Evolutionary conservation across 164 flowering plant genomes (phyloP).

Genomic region (Euptelea pleiosperma): DNA sequence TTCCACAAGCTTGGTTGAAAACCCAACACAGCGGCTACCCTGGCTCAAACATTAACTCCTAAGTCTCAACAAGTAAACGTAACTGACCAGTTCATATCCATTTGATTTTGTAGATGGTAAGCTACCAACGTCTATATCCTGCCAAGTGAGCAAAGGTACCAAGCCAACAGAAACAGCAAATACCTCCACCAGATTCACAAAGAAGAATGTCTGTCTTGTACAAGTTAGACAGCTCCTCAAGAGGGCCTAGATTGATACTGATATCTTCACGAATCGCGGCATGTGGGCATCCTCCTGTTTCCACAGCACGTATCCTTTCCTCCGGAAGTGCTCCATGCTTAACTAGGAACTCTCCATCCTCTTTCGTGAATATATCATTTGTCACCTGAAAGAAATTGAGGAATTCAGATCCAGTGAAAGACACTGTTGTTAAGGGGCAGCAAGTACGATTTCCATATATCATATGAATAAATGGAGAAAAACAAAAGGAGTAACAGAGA

Average conservation of each 20-base stretch:
- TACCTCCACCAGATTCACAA: constrained; percentile 99
- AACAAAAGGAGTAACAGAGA: too few species aligned
- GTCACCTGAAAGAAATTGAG: constrained; percentile 57
- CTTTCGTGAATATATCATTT: constrained; percentile 96
- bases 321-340: constrained; percentile 93
- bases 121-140: neutral
- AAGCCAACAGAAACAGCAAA: neutral
- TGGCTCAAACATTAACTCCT: neutral
- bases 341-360: constrained; percentile 94
- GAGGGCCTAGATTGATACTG: constrained; percentile 96
- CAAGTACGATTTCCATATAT: too few species aligned
- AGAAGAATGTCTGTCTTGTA: constrained; percentile 86
- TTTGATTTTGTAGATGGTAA: neutral
- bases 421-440: too few species aligned
- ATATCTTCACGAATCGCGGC: constrained; percentile 99
- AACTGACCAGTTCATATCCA: neutral
- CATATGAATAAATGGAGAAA: too few species aligned
- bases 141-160: neutral
- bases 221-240: constrained; percentile 91
- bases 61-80: neutral
- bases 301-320: constrained; percentile 97
- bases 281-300: constrained; percentile 99
- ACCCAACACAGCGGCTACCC: neutral
- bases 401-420: too few species aligned
- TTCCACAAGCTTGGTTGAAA: neutral